Evolutionary conservation across 768 basidiomycete genomes (phyloP).

Genomic region (Podaxis mareebaensis): DNA sequence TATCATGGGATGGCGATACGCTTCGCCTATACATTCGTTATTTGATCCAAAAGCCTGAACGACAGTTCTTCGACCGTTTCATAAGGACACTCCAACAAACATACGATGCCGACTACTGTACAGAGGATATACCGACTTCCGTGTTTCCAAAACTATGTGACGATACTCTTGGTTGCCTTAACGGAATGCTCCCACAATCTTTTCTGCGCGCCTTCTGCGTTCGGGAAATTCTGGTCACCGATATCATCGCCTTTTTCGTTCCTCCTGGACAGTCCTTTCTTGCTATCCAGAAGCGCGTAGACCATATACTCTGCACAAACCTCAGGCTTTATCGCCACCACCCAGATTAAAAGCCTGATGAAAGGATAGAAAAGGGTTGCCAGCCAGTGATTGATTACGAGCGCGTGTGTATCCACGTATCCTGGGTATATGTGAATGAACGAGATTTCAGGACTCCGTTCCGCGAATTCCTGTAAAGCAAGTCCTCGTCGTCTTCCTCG

Average conservation of each 20-base stretch:
- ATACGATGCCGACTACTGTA: too few species aligned
- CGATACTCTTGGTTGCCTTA: slow-evolving; percentile 12
- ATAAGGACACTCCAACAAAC: too few species aligned
- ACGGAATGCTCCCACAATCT: slow-evolving; percentile 34
- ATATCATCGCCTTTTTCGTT: slow-evolving; percentile 34
- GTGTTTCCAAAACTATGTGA: background rate
- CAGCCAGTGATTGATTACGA: slow-evolving; percentile 25
- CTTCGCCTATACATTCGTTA: too few species aligned
- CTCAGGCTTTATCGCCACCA: slow-evolving; percentile 19
- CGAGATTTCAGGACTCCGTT: slow-evolving; percentile 33
- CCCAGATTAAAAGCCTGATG: slow-evolving; percentile 23
- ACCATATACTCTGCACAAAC: slow-evolving; percentile 39
- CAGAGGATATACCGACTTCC: too few species aligned
- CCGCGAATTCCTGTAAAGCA: slow-evolving; percentile 36
- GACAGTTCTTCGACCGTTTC: too few species aligned
- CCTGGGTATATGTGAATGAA: slow-evolving; percentile 44
- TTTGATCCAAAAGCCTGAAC: too few species aligned
- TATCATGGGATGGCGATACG: too few species aligned
- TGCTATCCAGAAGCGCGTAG: slow-evolving; percentile 28
- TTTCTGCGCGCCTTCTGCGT: slow-evolving; percentile 34
- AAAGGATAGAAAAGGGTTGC: slow-evolving; percentile 26
- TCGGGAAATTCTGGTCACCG: slow-evolving; percentile 32
- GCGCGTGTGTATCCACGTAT: slow-evolving; percentile 32
- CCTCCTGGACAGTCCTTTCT: slow-evolving; percentile 30
- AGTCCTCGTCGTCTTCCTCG: slow-evolving; percentile 33